Evolutionary conservation across 139 green algal species (phyloP).

Genomic region (Astrephomene gubernaculifera): DNA sequence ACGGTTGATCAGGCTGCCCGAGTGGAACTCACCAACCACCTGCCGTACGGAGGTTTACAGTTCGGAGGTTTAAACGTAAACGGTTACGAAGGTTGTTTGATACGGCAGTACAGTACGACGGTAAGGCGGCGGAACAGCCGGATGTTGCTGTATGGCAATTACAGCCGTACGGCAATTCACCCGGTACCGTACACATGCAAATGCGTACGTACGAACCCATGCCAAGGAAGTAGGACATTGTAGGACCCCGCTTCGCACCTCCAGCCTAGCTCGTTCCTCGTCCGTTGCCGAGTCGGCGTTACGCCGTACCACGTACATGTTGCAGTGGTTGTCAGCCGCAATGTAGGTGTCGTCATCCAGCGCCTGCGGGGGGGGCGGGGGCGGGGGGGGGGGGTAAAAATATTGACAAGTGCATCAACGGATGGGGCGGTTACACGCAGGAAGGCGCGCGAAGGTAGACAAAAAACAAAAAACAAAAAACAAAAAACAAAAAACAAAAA

Average conservation of each 20-base stretch:
- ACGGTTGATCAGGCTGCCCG: slow-evolving; percentile 95
- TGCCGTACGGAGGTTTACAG: slow-evolving; percentile 14
- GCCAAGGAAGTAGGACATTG: not conserved
- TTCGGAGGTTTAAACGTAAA: too few relatives aligned
- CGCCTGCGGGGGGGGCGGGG: slow-evolving; percentile 60
- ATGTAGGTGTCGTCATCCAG: slow-evolving; percentile 94
- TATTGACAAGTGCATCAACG: too few relatives aligned
- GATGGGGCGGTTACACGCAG: too few relatives aligned
- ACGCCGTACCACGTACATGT: slow-evolving; percentile 87
- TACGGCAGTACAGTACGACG: not conserved
- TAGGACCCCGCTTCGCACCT: slow-evolving; percentile 49
- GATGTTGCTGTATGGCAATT: not conserved
- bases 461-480: too few relatives aligned
- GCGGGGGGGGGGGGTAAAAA: too few relatives aligned
- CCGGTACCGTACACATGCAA: too few relatives aligned
- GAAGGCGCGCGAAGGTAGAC: too few relatives aligned
- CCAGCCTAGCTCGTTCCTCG: slow-evolving; percentile 87
- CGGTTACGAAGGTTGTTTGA: too few relatives aligned
- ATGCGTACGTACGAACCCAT: too few relatives aligned
- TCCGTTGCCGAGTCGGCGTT: slow-evolving; percentile 87
- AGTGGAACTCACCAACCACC: slow-evolving; percentile 89
- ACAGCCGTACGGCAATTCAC: not conserved
- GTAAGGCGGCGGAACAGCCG: not conserved
- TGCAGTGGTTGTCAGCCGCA: slow-evolving; percentile 86
- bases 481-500: too few relatives aligned